Base-by-base conservation (phyloP, 352 stramenopile genomes). In the Plasmopara muralis region DNA sequence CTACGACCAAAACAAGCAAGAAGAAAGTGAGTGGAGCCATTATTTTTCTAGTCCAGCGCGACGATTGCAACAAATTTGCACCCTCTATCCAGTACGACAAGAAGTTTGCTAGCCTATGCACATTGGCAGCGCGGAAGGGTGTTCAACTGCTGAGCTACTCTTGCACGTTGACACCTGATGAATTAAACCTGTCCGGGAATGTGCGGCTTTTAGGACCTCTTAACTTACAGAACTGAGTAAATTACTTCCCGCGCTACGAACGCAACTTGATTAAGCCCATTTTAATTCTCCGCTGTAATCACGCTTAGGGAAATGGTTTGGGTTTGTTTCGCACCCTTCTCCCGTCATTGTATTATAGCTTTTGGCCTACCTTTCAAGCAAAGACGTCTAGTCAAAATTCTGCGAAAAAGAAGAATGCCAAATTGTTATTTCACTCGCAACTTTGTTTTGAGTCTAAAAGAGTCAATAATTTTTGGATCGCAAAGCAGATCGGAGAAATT, bases 41-140 rank as follows among this genome's bases (percentile, higher is more conserved):
- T 43, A 45, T 90, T 12, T 91, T 93, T 45, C 43, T 93, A 12
- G 70, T 93, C 37, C 83, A 93, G 66, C 79, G 83, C 18, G 64
- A 87, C 38, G 83, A 93, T 60, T 89, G 80, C 62, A 52, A 67
- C 35, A 54, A 59, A n/a, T 90, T 93, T 42, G 68, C 77, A 16
- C 80, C 83, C 9, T 87, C 80, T 9, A 58, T 72, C 13, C 43
- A 68, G 16, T 77, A 90, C 53, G 83, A 93, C 53, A 61, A 66
- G 10, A 70, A 68, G 53, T 93, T 93, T 51, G 71, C 80, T 0
- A 60, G 64, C 29, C 58, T 89, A n/a, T 93, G 83, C 38, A 43
- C 54, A 0, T 7, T 69, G 12, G 83, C 83, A 14, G 57, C 68
- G 8, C 59, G 54, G 20, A 53, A 53, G 9, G 76, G 80, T n/a